Conservation (phyloP, 2,329 filamentous ascomycete genomes). For the Aspergillus udagawae region DNA sequence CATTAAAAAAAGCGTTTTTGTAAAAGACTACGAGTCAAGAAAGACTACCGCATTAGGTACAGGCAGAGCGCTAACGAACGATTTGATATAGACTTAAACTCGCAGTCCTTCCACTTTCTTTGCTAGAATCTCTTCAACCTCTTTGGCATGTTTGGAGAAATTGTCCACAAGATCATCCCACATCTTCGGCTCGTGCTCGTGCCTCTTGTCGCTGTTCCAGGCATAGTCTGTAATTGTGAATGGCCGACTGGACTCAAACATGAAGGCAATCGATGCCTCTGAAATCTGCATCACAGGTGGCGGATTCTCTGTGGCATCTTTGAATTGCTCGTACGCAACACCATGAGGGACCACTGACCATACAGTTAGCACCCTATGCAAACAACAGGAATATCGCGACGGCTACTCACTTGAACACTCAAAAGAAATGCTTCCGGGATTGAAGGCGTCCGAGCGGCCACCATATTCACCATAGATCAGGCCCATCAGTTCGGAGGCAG, state of each 20-base stretch:
- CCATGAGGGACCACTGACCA: constrained; percentile 32
- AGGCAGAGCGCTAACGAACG: background rate
- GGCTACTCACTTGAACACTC: constrained; percentile 30
- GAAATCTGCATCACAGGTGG: constrained; percentile 31
- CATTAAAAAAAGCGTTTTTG: too few relatives aligned
- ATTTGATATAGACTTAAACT: constrained; percentile 8
- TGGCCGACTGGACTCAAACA: constrained; percentile 33
- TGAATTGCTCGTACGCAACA: constrained; percentile 34
- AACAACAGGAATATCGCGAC: background rate
- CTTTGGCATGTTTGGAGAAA: constrained; percentile 46
- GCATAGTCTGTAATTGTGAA: constrained; percentile 36
- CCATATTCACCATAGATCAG: constrained; percentile 34
- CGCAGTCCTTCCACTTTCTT: constrained; percentile 22
- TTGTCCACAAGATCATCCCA: constrained; percentile 54
- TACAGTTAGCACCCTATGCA: background rate
- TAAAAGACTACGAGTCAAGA: background rate
- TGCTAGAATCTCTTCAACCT: constrained; percentile 44
- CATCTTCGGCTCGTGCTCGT: constrained; percentile 50
- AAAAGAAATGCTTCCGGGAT: constrained; percentile 32
- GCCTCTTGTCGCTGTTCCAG: constrained; percentile 36
- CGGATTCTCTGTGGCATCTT: constrained; percentile 22
- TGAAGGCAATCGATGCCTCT: constrained; percentile 30
- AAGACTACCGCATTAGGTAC: background rate
- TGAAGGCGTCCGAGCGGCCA: constrained; percentile 32
- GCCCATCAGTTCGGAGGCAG: constrained; percentile 38